phyloP scores from a whole-genome alignment of 257 asterid genomes.

The Solanum tacnaense region DNA sequence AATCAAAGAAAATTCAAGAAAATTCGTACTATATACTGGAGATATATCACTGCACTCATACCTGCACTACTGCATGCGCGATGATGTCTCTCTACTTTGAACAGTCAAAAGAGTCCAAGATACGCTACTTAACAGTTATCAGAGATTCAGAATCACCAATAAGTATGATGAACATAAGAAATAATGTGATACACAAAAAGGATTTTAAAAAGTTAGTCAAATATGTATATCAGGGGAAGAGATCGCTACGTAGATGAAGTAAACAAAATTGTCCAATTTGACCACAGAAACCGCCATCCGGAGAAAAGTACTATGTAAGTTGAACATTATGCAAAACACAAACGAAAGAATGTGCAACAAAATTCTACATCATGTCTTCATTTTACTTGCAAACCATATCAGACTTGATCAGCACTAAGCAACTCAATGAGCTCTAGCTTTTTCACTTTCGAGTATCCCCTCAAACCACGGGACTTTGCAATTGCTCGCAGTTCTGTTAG shows the following conservation, averaged over 20 bases:
- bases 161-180: neutral
- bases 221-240: neutral
- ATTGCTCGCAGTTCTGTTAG: conserved; percentile 51
- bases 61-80: neutral
- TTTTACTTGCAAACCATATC: neutral
- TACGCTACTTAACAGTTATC: neutral
- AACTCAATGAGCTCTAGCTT: conserved; percentile 43
- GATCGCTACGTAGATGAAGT: neutral
- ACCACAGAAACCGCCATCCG: neutral
- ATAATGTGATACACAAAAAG: neutral
- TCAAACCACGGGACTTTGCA: conserved; percentile 65
- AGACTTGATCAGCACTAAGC: conserved; percentile 18
- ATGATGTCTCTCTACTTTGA: neutral
- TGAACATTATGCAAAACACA: neutral
- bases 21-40: too few relatives aligned
- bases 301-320: neutral
- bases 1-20: too few relatives aligned
- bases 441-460: conserved; percentile 60
- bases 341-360: neutral
- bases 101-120: neutral
- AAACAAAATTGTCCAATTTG: neutral
- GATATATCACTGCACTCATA: neutral
- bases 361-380: neutral
- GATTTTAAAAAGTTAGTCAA: neutral
- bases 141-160: neutral